Base-by-base conservation (phyloP, 139 green algal species). In the Chlorella sp. region DNA sequence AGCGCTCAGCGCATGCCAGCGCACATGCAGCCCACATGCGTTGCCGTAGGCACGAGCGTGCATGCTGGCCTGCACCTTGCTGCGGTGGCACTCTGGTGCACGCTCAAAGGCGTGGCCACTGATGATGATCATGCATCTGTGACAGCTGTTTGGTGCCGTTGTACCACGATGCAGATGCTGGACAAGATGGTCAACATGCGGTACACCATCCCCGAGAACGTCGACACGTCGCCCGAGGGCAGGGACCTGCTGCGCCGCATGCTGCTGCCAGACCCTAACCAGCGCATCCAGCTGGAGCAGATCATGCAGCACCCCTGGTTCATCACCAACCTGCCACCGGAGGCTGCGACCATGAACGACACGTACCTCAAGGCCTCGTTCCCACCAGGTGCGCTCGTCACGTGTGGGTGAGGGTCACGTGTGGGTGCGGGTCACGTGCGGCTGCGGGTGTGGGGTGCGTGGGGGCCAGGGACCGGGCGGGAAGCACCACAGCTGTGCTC, bases 311-410 rank as follows among this genome's bases (percentile, higher is more conserved):
- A 89, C 73, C 78, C 80, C 29, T 91, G 87, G 87, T 91, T 90
- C 70, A 79, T 74, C 0, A 85, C 82, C n/a, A 88, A 90, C 77
- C 73, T 90, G 71, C 93, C 93, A 29, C 88, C 88, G 2, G 91
- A 94, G 35, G 79, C 79, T 3, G 70, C 79, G 31, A 79, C 74
- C 23, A 94, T 96, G 90, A 96, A 96, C 70, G 80, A 82, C 23
- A 77, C 77, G 31, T 87, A 87, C 78, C 78, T 87, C 35, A 55
- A 49, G 20, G 70, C 70, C 3, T 17, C 31, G n/a, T 78, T 84
- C 42, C 79, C 79, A 0, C n/a, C 78, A 42, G 72, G 71, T 76
- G 69, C n/a, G n/a, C n/a, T n/a, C n/a, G n/a, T n/a, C n/a, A 24
- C 29, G 51, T 62, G 51, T 29, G 51, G 23, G 29, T 62, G 51